Evolutionary conservation across 1,139 yeast species (phyloP).

Genomic region (Geotrichum bryndzae): DNA sequence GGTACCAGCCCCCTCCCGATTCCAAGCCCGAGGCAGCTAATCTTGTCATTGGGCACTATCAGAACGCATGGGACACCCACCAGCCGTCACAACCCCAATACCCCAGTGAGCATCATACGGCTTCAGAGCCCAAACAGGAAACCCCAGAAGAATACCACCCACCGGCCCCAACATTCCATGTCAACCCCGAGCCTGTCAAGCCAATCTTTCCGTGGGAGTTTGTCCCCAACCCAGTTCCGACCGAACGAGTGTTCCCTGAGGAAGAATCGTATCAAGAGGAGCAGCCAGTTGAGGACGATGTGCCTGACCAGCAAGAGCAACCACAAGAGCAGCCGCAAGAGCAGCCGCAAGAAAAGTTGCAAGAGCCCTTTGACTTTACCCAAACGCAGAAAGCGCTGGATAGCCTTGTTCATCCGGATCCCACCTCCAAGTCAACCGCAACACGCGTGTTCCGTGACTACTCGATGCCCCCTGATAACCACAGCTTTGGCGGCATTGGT

Average conservation of each 20-base stretch:
- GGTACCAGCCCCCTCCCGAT: conserved; percentile 38
- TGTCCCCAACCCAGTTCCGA: background rate
- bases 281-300: conserved; percentile 3
- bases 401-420: background rate
- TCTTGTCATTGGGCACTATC: conserved; percentile 25
- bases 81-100: background rate
- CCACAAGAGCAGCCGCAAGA: background rate
- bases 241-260: conserved; percentile 23
- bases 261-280: conserved; percentile 16
- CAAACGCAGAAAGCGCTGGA: conserved; percentile 4
- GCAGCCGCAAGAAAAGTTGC: conserved; percentile 7
- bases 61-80: conserved; percentile 31
- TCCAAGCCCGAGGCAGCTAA: conserved; percentile 40
- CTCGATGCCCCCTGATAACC: conserved; percentile 3
- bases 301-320: background rate
- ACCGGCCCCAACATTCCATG: background rate
- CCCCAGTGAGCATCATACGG: background rate
- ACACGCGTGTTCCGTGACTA: conserved; percentile 17
- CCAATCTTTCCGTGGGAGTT: conserved; percentile 19
- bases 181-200: conserved; percentile 12
- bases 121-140: conserved; percentile 8
- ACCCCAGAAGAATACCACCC: background rate
- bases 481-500: background rate
- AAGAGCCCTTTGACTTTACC: conserved; percentile 9
- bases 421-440: background rate